These are phyloP conservation scores for Calcarisporium arbuscula DNA, from an alignment of 2,329 filamentous ascomycete species.

Conservation along the genomic window DNA sequence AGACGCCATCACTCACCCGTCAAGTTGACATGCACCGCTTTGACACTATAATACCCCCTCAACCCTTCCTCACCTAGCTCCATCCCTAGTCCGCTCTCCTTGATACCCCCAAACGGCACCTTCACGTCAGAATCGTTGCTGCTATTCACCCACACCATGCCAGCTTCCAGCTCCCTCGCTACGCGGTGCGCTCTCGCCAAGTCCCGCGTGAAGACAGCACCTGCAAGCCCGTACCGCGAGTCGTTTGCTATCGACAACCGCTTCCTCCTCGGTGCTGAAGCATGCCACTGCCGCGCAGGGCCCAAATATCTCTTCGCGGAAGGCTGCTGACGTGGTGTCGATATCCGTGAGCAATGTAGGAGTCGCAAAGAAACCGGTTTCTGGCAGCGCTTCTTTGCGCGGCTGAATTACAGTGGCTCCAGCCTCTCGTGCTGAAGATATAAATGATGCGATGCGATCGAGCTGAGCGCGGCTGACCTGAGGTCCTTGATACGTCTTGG, in stretches of 20 bases:
- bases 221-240: constrained; percentile 47
- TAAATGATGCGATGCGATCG: constrained; percentile 58
- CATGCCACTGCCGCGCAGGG: constrained; percentile 19
- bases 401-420: constrained; percentile 44
- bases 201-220: constrained; percentile 48
- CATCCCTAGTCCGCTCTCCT: constrained; percentile 24
- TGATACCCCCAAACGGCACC: constrained; percentile 26
- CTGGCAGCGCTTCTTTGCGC: constrained; percentile 7
- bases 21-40: constrained; percentile 24
- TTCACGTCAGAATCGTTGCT: constrained; percentile 24
- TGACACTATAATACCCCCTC: constrained; percentile 20
- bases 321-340: constrained; percentile 14
- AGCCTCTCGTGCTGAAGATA: constrained; percentile 56
- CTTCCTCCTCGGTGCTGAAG: constrained; percentile 23
- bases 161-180: constrained; percentile 46
- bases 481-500: constrained; percentile 60
- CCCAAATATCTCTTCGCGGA: constrained; percentile 25
- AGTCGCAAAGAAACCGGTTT: constrained; percentile 19
- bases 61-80: constrained; percentile 24
- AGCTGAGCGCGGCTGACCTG: constrained; percentile 60
- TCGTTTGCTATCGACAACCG: constrained; percentile 25
- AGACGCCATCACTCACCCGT: constrained; percentile 9
- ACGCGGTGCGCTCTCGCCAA: constrained; percentile 33
- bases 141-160: constrained; percentile 37
- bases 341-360: constrained; percentile 23